phyloP scores from a whole-genome alignment of 2,329 filamentous ascomycete species.

The Orbilia oligospora region DNA sequence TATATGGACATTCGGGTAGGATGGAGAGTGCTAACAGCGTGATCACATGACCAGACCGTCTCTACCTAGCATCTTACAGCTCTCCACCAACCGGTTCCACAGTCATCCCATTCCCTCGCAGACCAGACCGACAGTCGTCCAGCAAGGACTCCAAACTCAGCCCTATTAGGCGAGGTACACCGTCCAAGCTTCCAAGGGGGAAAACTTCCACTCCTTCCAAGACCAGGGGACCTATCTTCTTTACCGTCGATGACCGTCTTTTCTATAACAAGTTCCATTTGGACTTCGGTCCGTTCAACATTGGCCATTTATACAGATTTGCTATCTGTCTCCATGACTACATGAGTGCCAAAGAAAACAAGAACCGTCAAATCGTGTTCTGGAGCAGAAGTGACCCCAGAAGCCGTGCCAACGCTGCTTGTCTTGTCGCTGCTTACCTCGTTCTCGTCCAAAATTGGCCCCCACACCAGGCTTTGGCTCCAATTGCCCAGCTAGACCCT shows the following conservation, averaged over 20 bases:
- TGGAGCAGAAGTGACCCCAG: slow-evolving; percentile 93
- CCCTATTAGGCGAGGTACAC: slow-evolving; percentile 58
- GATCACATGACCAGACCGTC: slow-evolving; percentile 75
- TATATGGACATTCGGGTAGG: background rate
- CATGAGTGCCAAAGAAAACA: slow-evolving; percentile 89
- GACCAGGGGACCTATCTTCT: slow-evolving; percentile 85
- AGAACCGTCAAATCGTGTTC: slow-evolving; percentile 91
- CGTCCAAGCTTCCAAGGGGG: slow-evolving; percentile 61
- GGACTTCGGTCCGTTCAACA: slow-evolving; percentile 97
- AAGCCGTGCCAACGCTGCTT: slow-evolving; percentile 94
- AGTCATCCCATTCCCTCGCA: slow-evolving; percentile 83
- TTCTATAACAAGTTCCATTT: slow-evolving; percentile 99
- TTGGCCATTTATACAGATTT: slow-evolving; percentile 96
- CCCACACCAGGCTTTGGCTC: slow-evolving; percentile 92
- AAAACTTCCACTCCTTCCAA: slow-evolving; percentile 65
- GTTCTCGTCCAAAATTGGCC: slow-evolving; percentile 96
- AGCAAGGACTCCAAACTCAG: slow-evolving; percentile 70
- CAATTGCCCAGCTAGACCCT: slow-evolving; percentile 95
- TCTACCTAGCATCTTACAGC: slow-evolving; percentile 94
- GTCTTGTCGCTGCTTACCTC: slow-evolving; percentile 97
- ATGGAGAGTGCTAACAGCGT: background rate
- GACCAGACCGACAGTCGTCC: slow-evolving; percentile 75
- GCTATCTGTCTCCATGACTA: slow-evolving; percentile 96
- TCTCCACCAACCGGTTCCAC: slow-evolving; percentile 85
- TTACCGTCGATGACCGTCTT: slow-evolving; percentile 91